A percentile compares a stretch with the other conserved stretches of the same genome.
Evolutionary conservation across 441 rosid species (phyloP).

Genomic region (Pelargonium australe): DNA sequence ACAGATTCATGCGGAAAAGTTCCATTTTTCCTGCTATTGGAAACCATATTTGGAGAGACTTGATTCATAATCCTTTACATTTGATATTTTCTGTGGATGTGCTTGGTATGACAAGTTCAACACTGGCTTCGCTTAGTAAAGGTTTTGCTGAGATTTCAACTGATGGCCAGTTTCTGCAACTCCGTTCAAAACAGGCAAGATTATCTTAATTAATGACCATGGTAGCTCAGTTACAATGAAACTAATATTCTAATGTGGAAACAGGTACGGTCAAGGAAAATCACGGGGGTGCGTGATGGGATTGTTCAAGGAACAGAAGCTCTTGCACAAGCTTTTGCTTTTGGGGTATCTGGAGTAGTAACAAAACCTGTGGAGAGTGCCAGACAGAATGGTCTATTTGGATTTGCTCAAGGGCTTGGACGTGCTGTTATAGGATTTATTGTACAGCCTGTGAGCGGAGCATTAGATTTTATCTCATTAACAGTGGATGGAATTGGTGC

Average conservation of each 20-base stretch:
- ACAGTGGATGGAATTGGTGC: slow-evolving; percentile 97
- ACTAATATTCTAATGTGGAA: slow-evolving; percentile 19
- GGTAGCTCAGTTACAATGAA: slow-evolving; percentile 10
- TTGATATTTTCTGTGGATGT: slow-evolving; percentile 92
- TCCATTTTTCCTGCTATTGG: slow-evolving; percentile 79
- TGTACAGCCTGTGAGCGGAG: slow-evolving; percentile 96
- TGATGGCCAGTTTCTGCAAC: slow-evolving; percentile 90
- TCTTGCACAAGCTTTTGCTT: slow-evolving; percentile 97
- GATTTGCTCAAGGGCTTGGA: slow-evolving; percentile 97
- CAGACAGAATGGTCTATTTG: slow-evolving; percentile 74
- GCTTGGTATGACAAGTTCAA: slow-evolving; percentile 98
- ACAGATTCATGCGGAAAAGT: slow-evolving; percentile 93
- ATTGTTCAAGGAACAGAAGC: slow-evolving; percentile 97
- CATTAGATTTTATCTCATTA: slow-evolving; percentile 88
- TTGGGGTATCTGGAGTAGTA: slow-evolving; percentile 97
- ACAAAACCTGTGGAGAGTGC: slow-evolving; percentile 96
- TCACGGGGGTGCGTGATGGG: slow-evolving; percentile 96
- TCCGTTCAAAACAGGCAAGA: slow-evolving; percentile 88
- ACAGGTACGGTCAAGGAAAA: slow-evolving; percentile 91
- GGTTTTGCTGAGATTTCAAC: slow-evolving; percentile 99
- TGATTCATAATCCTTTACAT: slow-evolving; percentile 97
- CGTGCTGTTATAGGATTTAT: slow-evolving; percentile 79
- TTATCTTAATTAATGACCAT: slow-evolving; percentile 10
- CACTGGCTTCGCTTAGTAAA: slow-evolving; percentile 92
- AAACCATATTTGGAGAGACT: slow-evolving; percentile 89